Evolutionary conservation across 306 rosid species (phyloP).

Genomic region (Dryas alaskensis): DNA sequence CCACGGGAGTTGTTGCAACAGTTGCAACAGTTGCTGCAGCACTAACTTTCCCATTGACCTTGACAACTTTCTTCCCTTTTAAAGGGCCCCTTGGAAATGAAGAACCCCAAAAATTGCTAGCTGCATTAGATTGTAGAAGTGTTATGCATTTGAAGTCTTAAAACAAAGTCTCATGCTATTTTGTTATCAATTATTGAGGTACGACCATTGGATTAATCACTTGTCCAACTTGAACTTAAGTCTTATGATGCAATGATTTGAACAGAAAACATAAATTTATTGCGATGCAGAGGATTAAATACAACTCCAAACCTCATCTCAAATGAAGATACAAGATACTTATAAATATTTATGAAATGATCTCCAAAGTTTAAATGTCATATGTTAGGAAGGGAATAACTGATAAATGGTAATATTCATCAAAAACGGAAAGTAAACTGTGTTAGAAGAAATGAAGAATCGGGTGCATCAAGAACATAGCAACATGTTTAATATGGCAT

Average conservation of each 20-base stretch:
- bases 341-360: too few species aligned
- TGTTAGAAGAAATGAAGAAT: not conserved
- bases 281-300: not conserved
- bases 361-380: too few species aligned
- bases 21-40: constrained; percentile 43
- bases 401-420: not conserved
- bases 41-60: constrained; percentile 41
- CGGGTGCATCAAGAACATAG: too few species aligned
- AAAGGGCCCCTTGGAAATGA: constrained; percentile 36
- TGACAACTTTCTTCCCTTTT: constrained; percentile 41
- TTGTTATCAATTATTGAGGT: too few species aligned
- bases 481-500: not conserved
- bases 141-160: constrained; percentile 1
- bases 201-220: not conserved
- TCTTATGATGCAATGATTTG: not conserved
- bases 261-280: not conserved
- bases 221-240: not conserved
- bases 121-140: constrained; percentile 42
- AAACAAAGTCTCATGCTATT: too few species aligned
- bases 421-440: not conserved
- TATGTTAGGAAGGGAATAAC: too few species aligned
- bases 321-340: too few species aligned
- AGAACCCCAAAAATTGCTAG: constrained; percentile 47
- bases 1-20: constrained; percentile 43
- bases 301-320: not conserved